Conservation (phyloP, 192 early-diverging fungal genomes). For the Coemansia sp. region DNA sequence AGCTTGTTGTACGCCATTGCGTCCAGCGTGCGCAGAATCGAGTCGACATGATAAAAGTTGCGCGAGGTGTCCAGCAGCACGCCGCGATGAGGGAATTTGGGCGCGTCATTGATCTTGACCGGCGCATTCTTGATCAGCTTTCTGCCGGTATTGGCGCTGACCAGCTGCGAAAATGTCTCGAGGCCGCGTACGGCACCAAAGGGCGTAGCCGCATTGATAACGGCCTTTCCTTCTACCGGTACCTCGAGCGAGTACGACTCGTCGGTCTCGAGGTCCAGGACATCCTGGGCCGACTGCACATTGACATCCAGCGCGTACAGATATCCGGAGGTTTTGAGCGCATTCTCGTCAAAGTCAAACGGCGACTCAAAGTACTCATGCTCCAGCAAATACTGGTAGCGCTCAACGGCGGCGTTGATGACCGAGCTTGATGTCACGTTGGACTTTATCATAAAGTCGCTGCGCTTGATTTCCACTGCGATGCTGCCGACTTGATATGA, state of each 20-base stretch:
- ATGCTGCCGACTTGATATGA: constrained; percentile 37
- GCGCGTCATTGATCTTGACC: constrained; percentile 58
- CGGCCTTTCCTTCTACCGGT: constrained; percentile 51
- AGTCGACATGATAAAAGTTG: constrained; percentile 62
- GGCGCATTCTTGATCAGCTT: constrained; percentile 56
- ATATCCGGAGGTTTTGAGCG: constrained; percentile 40
- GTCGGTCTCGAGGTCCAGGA: constrained; percentile 58
- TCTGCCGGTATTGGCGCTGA: constrained; percentile 51
- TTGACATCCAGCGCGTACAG: constrained; percentile 41
- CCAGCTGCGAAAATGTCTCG: constrained; percentile 74
- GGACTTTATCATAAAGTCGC: constrained; percentile 55
- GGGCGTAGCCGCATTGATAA: constrained; percentile 56
- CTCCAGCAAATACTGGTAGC: constrained; percentile 55
- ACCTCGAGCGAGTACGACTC: constrained; percentile 68
- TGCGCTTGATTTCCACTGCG: constrained; percentile 54
- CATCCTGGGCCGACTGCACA: constrained; percentile 47
- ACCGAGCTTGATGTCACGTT: constrained; percentile 59
- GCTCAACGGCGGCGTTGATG: constrained; percentile 53
- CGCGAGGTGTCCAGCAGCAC: constrained; percentile 67
- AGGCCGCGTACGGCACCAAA: constrained; percentile 70
- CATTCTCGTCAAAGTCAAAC: constrained; percentile 37
- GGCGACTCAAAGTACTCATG: constrained; percentile 56
- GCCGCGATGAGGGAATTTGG: constrained; percentile 64
- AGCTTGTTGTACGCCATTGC: constrained; percentile 69
- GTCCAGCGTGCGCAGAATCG: constrained; percentile 59